Evolutionary conservation across 1,284 basidiomycete genomes (phyloP), one percentile per base, ranked within the genome.

Genomic region (Marasmius oreades): DNA sequence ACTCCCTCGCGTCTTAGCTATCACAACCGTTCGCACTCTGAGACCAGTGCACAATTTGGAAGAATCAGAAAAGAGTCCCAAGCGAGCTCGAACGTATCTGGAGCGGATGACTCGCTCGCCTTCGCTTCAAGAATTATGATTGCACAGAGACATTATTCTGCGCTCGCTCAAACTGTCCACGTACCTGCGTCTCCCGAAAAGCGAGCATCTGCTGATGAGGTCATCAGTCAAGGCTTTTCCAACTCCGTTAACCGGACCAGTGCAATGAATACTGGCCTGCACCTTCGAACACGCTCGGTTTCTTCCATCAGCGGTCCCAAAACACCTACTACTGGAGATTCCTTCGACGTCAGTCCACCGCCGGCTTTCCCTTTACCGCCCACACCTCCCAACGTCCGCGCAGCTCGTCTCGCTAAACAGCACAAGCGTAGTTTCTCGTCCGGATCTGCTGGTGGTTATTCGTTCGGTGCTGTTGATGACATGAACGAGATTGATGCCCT

Each of bases 401-500:
- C 74, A 24, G 77, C 78, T 24, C 77, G 77, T 23, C 69, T 80
- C 20, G 71, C 76, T 24, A 67, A 71, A 4, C 47, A 50, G 33
- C 80, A 85, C 69, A 78, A 79, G 68, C 84, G 82, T 63, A 84
- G 82, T 0, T 82, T 80, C 62, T 85, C 83, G 0, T 81, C 80
- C 18, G 82, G 78, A 16, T 56, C 58, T 22, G 55, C 55, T 24
- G 52, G 52, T 28, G 52, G 55, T 23, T 84, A 81, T 64, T 82
- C 81, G 2, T 83, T 87, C 57, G 76, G 77, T 31, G 71, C 78
- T 16, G 73, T 82, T 33, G 78, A 81, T 58, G 75, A 83, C 63
- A 73, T 82, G 62, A 81, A 81, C 56, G 84, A 86, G 70, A 86
- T 88, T 56, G 86, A 88, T 59, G 82, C 79, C 14, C 74, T 89